Base-by-base conservation (phyloP, 306 rosid genomes). In the Phaseolus lunatus region DNA sequence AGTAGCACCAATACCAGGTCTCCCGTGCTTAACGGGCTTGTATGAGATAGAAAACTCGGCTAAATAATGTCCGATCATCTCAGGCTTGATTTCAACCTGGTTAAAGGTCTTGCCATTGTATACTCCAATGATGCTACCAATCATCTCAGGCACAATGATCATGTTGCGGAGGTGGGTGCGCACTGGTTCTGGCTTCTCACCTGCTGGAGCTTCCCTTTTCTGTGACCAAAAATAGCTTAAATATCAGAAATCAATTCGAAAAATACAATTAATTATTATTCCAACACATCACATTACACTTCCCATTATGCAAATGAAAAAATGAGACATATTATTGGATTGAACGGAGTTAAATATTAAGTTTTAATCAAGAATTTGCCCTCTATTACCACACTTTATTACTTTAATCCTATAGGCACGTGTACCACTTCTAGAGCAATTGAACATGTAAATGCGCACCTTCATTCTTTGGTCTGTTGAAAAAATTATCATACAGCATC, bases 1-100 rank as follows among this genome's bases (percentile, higher is more conserved):
- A 64, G 98, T 94, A 68, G 98, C 98, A 85, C 98, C 98, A 82
- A 94, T 94, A 89, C 98, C 97, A 16, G 98, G 98, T 64, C 97
- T 89, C 67, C 97, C 98, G 0, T 94, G 98, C 93, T 94, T 94
- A 27, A 94, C 98, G 3, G 97, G 97, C 84, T 94, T 94, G 94
- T 94, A 94, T 27, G 96, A 91, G 44, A 94, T 94, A 2, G 98
- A 94, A 86, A 94, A 91, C 86, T 89, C 98, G 0, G 97, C 96
- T 14, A 94, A 88, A 83, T 94, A 94, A 63, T 94, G 98, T 3
- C 96, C 92, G 26, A 93, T 93, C 97, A 93, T 93, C 71, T 93
- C 97, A 5, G 93, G 97, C 66, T 93, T 93, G 79, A 93, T 93
- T 62, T 93, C 97, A 84, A 93, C 97, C 88, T 90, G 96, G 66